A percentile compares a stretch with the other conserved stretches of the same genome.
These are phyloP conservation scores for Ogataea hybrid DNA, from an alignment of 1,139 yeast species.

Conservation along the genomic window DNA sequence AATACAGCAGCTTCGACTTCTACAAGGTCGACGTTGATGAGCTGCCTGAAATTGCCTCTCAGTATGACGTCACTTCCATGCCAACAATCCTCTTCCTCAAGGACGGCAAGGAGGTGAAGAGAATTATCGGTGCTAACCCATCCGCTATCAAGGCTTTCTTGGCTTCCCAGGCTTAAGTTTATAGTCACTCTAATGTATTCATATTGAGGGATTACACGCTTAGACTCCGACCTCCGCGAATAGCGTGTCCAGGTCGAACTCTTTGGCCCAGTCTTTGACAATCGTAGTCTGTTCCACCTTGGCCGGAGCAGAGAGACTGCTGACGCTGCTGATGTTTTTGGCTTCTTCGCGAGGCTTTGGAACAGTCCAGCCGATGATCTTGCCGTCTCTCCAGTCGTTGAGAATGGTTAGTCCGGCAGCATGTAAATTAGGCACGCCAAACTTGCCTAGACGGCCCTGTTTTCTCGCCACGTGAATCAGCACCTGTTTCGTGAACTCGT, in stretches of 20 bases:
- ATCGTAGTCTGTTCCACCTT: conserved; percentile 74
- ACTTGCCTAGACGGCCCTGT: conserved; percentile 88
- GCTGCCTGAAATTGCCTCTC: conserved; percentile 68
- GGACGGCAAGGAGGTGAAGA: conserved; percentile 67
- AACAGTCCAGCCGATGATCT: conserved; percentile 85
- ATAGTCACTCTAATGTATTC: conserved; percentile 4
- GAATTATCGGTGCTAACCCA: conserved; percentile 87
- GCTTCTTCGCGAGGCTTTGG: conserved; percentile 48
- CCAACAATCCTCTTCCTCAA: conserved; percentile 84
- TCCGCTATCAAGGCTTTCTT: conserved; percentile 73
- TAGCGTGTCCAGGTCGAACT: conserved; percentile 86
- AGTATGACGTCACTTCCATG: conserved; percentile 79
- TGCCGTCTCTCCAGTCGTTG: conserved; percentile 97
- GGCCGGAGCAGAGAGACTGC: conserved; percentile 32
- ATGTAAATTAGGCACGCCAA: conserved; percentile 87
- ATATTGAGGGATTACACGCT: conserved; percentile 3
- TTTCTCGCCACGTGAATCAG: conserved; percentile 91
- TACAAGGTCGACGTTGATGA: conserved; percentile 86
- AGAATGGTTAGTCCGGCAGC: conserved; percentile 82
- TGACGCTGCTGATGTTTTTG: conserved; percentile 28
- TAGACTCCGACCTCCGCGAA: conserved; percentile 39
- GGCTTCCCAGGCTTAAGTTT: conserved; percentile 33
- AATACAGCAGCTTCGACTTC: conserved; percentile 61
- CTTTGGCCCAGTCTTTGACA: conserved; percentile 91
- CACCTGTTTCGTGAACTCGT: conserved; percentile 76